phyloP scores from a whole-genome alignment of 768 basidiomycete species.

The Russula sp. region DNA sequence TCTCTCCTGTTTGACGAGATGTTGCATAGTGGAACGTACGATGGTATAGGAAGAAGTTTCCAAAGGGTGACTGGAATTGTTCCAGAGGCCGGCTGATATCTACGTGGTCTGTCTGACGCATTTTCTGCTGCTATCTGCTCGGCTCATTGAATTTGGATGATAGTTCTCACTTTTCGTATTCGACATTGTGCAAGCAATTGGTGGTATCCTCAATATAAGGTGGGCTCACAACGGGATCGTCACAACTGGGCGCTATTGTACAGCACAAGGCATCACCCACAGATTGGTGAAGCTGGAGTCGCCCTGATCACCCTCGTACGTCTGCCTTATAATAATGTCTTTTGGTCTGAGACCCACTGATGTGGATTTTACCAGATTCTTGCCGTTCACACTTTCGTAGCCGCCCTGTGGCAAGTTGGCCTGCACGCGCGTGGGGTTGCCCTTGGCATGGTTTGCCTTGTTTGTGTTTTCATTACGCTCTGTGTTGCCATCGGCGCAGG shows the following conservation, averaged over 20 bases:
- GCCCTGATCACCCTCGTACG: slow-evolving; percentile 42
- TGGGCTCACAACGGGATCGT: slow-evolving; percentile 38
- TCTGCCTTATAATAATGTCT: too few relatives aligned
- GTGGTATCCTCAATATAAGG: slow-evolving; percentile 39
- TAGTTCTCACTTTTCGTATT: slow-evolving; percentile 33
- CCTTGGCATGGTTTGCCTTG: slow-evolving; percentile 13
- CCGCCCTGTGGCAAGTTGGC: slow-evolving; percentile 39
- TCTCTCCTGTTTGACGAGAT: too few relatives aligned
- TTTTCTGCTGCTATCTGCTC: not conserved
- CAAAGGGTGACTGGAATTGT: too few relatives aligned
- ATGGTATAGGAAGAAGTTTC: too few relatives aligned
- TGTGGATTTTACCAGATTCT: slow-evolving; percentile 34
- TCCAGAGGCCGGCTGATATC: too few relatives aligned
- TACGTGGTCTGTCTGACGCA: not conserved
- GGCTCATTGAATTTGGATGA: slow-evolving; percentile 28
- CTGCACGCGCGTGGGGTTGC: slow-evolving; percentile 35
- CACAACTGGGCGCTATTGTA: slow-evolving; percentile 39
- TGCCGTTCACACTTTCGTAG: slow-evolving; percentile 42
- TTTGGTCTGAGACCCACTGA: slow-evolving; percentile 19
- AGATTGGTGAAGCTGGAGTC: slow-evolving; percentile 43
- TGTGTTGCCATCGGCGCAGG: slow-evolving; percentile 40
- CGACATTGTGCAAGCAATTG: slow-evolving; percentile 42
- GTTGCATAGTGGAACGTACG: too few relatives aligned
- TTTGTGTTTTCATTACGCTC: slow-evolving; percentile 31
- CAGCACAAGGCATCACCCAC: slow-evolving; percentile 42